A percentile compares a stretch with the other conserved stretches of the same genome.
phyloP scores from a whole-genome alignment of 106 monocot genomes.

The Dioscorea dumetorum region DNA sequence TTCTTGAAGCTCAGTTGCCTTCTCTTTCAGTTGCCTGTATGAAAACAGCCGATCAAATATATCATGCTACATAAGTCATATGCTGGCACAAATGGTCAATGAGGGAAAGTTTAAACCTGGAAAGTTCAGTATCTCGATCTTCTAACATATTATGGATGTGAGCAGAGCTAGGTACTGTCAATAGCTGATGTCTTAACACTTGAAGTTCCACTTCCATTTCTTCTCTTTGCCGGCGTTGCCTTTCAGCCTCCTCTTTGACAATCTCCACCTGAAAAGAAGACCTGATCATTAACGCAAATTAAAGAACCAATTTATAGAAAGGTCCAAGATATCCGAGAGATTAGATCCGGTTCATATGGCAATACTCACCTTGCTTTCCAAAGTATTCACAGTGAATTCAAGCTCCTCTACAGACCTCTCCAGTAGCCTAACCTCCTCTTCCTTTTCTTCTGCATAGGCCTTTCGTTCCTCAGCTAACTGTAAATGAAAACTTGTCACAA shows the following conservation, averaged over 20 bases:
- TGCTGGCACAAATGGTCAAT: too few relatives aligned
- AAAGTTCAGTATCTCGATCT: slow-evolving; percentile 7
- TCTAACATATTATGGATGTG: slow-evolving; percentile 4
- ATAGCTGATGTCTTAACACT: slow-evolving; percentile 46
- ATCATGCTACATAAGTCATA: background rate
- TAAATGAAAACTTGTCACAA: slow-evolving; percentile 1
- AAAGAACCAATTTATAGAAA: too few relatives aligned
- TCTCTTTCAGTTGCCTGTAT: slow-evolving; percentile 30
- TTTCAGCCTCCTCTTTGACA: slow-evolving; percentile 78
- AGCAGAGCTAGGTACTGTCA: slow-evolving; percentile 19
- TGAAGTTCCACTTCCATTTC: slow-evolving; percentile 66
- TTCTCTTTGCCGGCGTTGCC: slow-evolving; percentile 64
- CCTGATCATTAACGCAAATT: too few relatives aligned
- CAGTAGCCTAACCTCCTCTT: slow-evolving; percentile 81
- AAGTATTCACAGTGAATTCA: slow-evolving; percentile 71
- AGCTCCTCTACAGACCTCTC: slow-evolving; percentile 92
- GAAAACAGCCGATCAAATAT: background rate
- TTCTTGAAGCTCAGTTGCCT: slow-evolving; percentile 34
- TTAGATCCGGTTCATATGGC: too few relatives aligned
- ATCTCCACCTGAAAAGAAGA: slow-evolving; percentile 45
- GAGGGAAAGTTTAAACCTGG: slow-evolving; percentile 22
- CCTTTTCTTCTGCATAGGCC: slow-evolving; percentile 65
- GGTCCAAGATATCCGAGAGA: too few relatives aligned
- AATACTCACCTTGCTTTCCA: slow-evolving; percentile 73
- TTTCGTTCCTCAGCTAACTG: slow-evolving; percentile 71